These are phyloP conservation scores for Boletus subparvulus DNA, from an alignment of 768 basidiomycete species.

Conservation along the genomic window DNA sequence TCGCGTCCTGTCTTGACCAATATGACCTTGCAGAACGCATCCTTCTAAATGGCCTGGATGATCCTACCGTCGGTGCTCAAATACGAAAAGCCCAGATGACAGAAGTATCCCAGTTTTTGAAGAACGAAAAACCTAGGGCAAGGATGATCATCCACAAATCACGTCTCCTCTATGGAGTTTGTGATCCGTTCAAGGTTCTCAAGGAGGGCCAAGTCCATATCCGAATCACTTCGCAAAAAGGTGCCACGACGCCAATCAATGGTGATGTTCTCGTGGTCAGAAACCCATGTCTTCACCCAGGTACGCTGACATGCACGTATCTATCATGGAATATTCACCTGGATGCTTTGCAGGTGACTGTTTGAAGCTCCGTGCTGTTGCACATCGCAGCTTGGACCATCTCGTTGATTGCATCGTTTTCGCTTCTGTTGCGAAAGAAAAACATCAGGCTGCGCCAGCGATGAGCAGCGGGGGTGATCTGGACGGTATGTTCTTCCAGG, in stretches of 20 bases:
- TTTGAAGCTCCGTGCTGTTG: conserved; percentile 60
- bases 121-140: conserved; percentile 53
- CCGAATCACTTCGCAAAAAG: conserved; percentile 53
- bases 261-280: conserved; percentile 63
- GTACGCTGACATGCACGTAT: conserved; percentile 24
- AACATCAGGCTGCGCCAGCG: conserved; percentile 60
- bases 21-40: conserved; percentile 51
- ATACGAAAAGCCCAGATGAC: conserved; percentile 46
- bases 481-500: conserved; percentile 40
- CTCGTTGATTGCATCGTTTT: conserved; percentile 70
- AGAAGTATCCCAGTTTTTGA: conserved; percentile 52
- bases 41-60: conserved; percentile 54
- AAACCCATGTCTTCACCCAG: conserved; percentile 71
- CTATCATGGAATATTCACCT: background rate
- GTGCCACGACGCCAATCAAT: conserved; percentile 55
- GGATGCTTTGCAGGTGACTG: conserved; percentile 48
- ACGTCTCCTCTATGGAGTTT: conserved; percentile 62
- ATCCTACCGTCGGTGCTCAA: conserved; percentile 37
- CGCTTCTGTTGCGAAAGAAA: conserved; percentile 54
- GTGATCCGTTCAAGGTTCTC: conserved; percentile 62
- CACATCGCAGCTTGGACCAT: conserved; percentile 49
- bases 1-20: conserved; percentile 51
- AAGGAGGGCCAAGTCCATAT: conserved; percentile 66
- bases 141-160: conserved; percentile 64
- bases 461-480: conserved; percentile 73